Evolutionary conservation across 257 asterid species (phyloP).

Genomic region (Solanum paucissectum): DNA sequence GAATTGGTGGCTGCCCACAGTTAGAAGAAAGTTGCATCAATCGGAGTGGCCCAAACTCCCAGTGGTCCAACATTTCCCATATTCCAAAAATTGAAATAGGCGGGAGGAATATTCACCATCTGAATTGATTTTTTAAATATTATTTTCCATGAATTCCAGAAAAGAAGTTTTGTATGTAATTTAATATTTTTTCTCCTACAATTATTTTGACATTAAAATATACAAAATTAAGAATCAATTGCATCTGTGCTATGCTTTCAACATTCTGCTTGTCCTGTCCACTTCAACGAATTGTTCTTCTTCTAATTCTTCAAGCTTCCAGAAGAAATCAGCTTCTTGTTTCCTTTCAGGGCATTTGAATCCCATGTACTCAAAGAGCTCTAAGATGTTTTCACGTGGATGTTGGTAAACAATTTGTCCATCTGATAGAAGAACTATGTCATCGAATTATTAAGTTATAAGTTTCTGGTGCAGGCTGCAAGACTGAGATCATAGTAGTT

Average conservation of each 20-base stretch:
- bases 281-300: not conserved
- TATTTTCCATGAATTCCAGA: not conserved
- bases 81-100: no score
- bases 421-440: constrained; percentile 43
- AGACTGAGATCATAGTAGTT: constrained; percentile 42
- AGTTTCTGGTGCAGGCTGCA: constrained; percentile 63
- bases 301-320: no score
- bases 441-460: constrained; percentile 40
- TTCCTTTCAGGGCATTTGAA: constrained; percentile 56
- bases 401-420: constrained; percentile 51
- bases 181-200: no score
- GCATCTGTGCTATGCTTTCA: not conserved
- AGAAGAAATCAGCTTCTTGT: constrained; percentile 53
- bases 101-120: not conserved
- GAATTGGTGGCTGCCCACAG: no score
- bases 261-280: not conserved
- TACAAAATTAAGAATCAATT: not conserved
- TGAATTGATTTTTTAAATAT: no score
- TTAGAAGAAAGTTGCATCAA: no score
- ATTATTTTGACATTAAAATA: not conserved
- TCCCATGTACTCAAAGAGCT: constrained; percentile 39
- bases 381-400: constrained; percentile 23
- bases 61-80: no score
- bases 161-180: not conserved
- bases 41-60: no score